These are phyloP conservation scores for Pleurotus salmoneostramineus DNA, from an alignment of 768 basidiomycete genomes.

Conservation along the genomic window DNA sequence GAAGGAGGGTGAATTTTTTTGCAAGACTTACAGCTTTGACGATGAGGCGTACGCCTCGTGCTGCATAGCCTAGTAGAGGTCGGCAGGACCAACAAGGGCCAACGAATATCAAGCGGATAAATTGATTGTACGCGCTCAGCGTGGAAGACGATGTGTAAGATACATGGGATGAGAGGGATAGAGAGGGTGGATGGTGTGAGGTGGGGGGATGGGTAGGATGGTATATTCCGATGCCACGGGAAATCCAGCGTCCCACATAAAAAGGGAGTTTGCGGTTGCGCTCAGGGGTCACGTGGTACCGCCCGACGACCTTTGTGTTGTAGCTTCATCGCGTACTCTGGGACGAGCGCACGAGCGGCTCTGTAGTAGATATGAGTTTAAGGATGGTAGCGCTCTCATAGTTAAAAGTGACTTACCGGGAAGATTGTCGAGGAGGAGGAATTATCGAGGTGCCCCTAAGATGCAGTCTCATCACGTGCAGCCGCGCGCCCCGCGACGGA, in stretches of 20 bases:
- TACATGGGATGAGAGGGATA: not conserved
- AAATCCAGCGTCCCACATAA: slow-evolving; percentile 6
- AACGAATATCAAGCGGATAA: not conserved
- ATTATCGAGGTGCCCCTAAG: not conserved
- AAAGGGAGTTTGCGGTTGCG: slow-evolving; percentile 5
- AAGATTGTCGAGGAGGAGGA: not conserved
- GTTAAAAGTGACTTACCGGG: not conserved
- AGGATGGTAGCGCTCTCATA: not conserved
- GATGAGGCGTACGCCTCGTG: not conserved
- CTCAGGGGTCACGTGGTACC: slow-evolving; percentile 5
- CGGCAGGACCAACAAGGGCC: not conserved
- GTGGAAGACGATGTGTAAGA: not conserved
- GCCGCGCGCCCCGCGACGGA: not conserved
- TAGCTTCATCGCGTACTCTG: not conserved
- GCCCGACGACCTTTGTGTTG: not conserved
- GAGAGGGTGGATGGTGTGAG: not conserved
- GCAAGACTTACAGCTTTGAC: not conserved
- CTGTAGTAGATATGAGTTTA: not conserved
- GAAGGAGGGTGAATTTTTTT: not conserved
- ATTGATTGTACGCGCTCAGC: not conserved
- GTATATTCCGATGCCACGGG: slow-evolving; percentile 6
- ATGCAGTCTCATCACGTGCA: not conserved
- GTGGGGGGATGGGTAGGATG: not conserved
- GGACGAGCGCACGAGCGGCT: not conserved
- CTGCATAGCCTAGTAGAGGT: not conserved